These are phyloP conservation scores for Juncus inflexus DNA, from an alignment of 176 grass and related monocot genomes.

Conservation along the genomic window DNA sequence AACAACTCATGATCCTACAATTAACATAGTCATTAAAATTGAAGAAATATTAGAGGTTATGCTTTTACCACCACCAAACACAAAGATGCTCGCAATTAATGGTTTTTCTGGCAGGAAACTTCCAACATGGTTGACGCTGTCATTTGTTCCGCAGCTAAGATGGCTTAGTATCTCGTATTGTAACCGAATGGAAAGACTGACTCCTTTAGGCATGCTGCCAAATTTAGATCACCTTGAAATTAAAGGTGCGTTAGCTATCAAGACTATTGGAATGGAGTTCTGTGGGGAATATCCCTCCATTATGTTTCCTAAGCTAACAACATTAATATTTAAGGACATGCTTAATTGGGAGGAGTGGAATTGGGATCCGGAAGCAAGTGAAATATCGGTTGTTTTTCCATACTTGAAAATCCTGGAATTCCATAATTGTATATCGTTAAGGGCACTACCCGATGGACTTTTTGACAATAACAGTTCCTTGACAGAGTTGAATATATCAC, in stretches of 20 bases:
- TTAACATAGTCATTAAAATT: not conserved
- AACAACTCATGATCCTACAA: not conserved
- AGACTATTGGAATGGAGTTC: not conserved
- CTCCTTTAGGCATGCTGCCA: not conserved
- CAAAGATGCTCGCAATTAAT: not conserved
- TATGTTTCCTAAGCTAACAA: not conserved
- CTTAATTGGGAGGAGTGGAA: not conserved
- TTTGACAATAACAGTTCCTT: not conserved
- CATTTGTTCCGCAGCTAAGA: not conserved
- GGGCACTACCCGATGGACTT: not conserved
- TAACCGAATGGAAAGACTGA: not conserved
- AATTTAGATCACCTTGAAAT: not conserved
- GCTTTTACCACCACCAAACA: not conserved
- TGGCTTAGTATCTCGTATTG: not conserved
- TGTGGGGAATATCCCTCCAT: conserved; percentile 1
- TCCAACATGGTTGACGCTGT: not conserved
- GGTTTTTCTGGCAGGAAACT: not conserved
- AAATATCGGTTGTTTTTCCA: not conserved
- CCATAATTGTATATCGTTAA: not conserved
- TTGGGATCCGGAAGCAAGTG: not conserved
- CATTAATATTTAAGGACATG: not conserved
- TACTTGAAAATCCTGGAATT: not conserved
- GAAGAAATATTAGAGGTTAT: not conserved
- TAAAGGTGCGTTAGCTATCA: not conserved
- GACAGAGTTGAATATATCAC: not conserved